These are phyloP conservation scores for Phytophthora nicotianae DNA, from an alignment of 352 stramenopile species.

Conservation along the genomic window DNA sequence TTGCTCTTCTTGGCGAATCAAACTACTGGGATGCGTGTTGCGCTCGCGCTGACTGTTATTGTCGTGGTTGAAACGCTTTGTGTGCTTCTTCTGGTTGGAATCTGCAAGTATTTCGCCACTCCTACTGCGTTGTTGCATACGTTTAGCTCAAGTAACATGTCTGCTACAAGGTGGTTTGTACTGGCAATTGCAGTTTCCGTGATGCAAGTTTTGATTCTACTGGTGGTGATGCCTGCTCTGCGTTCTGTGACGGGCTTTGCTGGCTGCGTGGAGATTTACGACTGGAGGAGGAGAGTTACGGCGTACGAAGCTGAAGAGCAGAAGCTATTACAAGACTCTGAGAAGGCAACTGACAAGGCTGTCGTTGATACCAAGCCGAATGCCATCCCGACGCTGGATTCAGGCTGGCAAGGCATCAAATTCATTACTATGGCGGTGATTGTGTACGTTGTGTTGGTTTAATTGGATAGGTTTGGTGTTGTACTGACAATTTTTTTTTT, in stretches of 20 bases:
- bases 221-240: constrained; percentile 31
- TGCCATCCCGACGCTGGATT: constrained; percentile 34
- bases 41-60: constrained; percentile 50
- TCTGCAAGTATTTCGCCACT: constrained; percentile 18
- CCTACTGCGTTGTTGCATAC: constrained; percentile 13
- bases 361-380: not conserved
- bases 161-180: constrained; percentile 28
- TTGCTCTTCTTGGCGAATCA: constrained; percentile 51
- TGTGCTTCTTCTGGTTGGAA: constrained; percentile 20
- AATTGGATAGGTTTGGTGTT: not conserved
- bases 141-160: constrained; percentile 8
- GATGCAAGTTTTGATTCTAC: constrained; percentile 32
- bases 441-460: constrained; percentile 43
- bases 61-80: constrained; percentile 45
- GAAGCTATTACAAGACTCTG: constrained; percentile 15
- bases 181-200: constrained; percentile 32
- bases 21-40: constrained; percentile 67
- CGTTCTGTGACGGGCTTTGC: constrained; percentile 39
- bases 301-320: constrained; percentile 42
- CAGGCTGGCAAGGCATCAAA: constrained; percentile 63
- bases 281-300: constrained; percentile 44
- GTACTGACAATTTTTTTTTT: constrained; percentile 15
- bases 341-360: not conserved
- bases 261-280: constrained; percentile 44
- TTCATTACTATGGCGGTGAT: constrained; percentile 58